Conservation (phyloP, 176 grass and related monocot genomes). For the Paspalum vaginatum region DNA sequence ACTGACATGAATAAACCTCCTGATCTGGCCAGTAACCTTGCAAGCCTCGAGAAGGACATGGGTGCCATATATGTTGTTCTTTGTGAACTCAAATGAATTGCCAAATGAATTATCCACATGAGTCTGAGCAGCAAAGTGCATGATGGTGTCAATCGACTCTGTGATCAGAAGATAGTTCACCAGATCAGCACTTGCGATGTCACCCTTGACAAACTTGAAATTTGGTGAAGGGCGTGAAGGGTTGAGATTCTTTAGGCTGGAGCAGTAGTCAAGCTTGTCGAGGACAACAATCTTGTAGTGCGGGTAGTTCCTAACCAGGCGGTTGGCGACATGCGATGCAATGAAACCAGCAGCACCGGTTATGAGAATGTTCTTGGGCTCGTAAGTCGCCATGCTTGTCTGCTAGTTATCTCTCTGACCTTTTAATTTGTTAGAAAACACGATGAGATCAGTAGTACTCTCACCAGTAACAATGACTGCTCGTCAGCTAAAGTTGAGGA, state of each 20-base stretch:
- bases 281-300: slow-evolving; percentile 80
- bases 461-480: background rate
- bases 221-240: slow-evolving; percentile 53
- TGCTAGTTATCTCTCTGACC: slow-evolving; percentile 14
- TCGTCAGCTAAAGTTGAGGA: background rate
- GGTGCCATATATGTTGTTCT: slow-evolving; percentile 84
- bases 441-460: background rate
- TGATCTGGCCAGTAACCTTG: slow-evolving; percentile 76
- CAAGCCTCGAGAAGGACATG: slow-evolving; percentile 82
- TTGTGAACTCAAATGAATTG: slow-evolving; percentile 85
- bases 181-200: slow-evolving; percentile 81
- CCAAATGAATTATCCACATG: slow-evolving; percentile 89
- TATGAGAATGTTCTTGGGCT: slow-evolving; percentile 81
- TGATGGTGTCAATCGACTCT: slow-evolving; percentile 81
- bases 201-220: slow-evolving; percentile 85
- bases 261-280: slow-evolving; percentile 86
- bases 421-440: slow-evolving; percentile 9
- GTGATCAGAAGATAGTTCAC: slow-evolving; percentile 77
- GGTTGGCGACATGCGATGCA: slow-evolving; percentile 76
- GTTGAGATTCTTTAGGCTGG: slow-evolving; percentile 70
- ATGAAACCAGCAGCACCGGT: slow-evolving; percentile 79
- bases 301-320: slow-evolving; percentile 63
- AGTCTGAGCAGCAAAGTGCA: slow-evolving; percentile 86
- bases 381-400: slow-evolving; percentile 53
- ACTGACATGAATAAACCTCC: slow-evolving; percentile 81